phyloP scores from a whole-genome alignment of 2,329 filamentous ascomycete species.

The Ophiostoma piceae region DNA sequence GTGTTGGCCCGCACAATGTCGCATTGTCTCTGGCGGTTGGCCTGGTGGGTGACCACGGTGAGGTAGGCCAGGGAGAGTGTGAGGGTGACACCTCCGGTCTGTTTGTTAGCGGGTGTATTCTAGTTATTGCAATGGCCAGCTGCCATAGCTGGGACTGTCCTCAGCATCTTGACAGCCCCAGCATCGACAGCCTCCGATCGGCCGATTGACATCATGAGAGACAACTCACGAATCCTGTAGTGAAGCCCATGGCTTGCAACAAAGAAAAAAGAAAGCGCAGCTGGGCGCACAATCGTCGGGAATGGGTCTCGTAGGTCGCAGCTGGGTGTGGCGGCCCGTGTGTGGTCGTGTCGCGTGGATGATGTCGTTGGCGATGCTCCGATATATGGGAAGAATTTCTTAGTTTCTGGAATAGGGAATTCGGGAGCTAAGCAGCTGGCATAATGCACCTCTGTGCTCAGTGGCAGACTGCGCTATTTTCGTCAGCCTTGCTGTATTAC shows the following conservation, averaged over 20 bases:
- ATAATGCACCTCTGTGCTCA: not conserved
- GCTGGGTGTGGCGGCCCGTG: not conserved
- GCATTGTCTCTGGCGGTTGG: conserved; percentile 57
- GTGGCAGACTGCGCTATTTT: conserved; percentile 21
- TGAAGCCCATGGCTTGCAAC: conserved; percentile 60
- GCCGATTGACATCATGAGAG: no score
- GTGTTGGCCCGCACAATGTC: conserved; percentile 54
- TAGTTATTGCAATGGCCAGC: not conserved
- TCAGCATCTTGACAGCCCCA: no score
- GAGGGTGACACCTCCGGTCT: conserved; percentile 72
- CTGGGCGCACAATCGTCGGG: not conserved
- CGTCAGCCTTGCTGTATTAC: not conserved
- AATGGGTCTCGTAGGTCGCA: not conserved
- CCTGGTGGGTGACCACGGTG: conserved; percentile 63
- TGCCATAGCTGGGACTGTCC: not conserved
- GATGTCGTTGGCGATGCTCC: conserved; percentile 10
- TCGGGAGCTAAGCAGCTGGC: not conserved
- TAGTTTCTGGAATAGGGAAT: conserved; percentile 13
- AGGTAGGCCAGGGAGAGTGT: conserved; percentile 70
- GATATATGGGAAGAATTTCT: conserved; percentile 7
- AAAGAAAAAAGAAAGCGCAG: not conserved
- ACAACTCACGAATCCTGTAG: conserved; percentile 60
- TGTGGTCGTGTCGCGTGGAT: conserved; percentile 14
- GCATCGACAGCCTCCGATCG: not conserved
- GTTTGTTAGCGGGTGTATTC: not conserved